phyloP scores from a whole-genome alignment of 805 yeast species.

The Candida chilensis region DNA sequence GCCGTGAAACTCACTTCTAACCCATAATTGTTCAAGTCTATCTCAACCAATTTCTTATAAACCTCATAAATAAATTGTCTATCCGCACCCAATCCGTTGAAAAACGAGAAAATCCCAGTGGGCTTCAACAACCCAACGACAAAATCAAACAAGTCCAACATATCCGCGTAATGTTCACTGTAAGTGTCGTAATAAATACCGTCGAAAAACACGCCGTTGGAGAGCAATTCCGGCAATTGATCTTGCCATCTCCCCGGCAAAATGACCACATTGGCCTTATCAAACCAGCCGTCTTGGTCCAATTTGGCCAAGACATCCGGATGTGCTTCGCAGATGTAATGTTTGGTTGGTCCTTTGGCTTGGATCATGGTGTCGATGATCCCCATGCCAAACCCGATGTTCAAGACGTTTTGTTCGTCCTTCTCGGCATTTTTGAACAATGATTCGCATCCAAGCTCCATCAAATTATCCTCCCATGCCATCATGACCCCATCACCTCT shows the following conservation, averaged over 20 bases:
- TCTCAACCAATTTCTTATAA: conserved; percentile 70
- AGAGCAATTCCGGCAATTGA: conserved; percentile 54
- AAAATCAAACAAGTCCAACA: conserved; percentile 76
- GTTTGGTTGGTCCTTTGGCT: conserved; percentile 45
- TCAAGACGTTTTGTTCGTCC: conserved; percentile 46
- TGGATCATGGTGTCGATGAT: conserved; percentile 80
- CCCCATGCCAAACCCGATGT: conserved; percentile 97
- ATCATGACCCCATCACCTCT: conserved; percentile 91
- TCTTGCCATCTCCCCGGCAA: conserved; percentile 94
- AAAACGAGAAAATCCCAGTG: conserved; percentile 79
- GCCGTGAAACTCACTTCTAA: conserved; percentile 48
- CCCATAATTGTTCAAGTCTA: conserved; percentile 78
- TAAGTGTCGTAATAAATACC: conserved; percentile 93
- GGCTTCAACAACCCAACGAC: conserved; percentile 79
- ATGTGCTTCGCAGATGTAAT: conserved; percentile 90
- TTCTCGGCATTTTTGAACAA: conserved; percentile 41
- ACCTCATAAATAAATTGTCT: conserved; percentile 47
- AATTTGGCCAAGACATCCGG: conserved; percentile 77
- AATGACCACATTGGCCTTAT: conserved; percentile 59
- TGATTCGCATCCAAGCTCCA: conserved; percentile 73
- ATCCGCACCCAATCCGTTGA: conserved; percentile 64
- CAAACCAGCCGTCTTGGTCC: conserved; percentile 75
- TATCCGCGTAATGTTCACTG: conserved; percentile 84
- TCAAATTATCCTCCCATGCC: conserved; percentile 87
- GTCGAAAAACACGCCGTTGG: conserved; percentile 65